These are phyloP conservation scores for Turritis glabra DNA, from an alignment of 345 rosid species.

Conservation along the genomic window DNA sequence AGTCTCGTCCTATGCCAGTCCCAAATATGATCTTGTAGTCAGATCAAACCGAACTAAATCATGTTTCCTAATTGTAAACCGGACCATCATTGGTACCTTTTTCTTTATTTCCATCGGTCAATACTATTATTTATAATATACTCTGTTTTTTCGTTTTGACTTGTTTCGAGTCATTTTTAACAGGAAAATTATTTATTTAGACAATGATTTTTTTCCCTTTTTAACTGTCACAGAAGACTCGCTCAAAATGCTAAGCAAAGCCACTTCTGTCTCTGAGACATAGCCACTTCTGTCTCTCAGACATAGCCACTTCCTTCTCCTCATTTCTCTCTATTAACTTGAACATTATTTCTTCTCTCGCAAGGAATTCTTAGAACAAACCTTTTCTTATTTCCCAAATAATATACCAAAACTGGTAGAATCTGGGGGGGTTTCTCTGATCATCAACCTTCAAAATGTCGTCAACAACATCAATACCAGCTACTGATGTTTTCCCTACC, in stretches of 20 bases:
- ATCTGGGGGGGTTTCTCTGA: conserved; percentile 6
- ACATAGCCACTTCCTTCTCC: conserved; percentile 29
- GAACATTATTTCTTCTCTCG: not conserved
- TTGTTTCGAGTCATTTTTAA: not conserved
- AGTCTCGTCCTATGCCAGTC: not conserved
- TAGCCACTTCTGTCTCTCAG: conserved; percentile 19
- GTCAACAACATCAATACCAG: conserved; percentile 22
- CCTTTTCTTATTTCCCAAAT: conserved; percentile 26
- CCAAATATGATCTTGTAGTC: not conserved
- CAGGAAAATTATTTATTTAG: not conserved
- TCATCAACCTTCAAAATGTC: conserved; percentile 30
- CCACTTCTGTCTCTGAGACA: conserved; percentile 14
- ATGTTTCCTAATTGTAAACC: conserved; percentile 5
- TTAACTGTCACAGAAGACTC: conserved; percentile 25
- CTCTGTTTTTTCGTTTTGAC: not conserved
- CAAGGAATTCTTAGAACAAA: conserved; percentile 18
- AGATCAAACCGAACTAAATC: not conserved
- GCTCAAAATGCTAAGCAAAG: conserved; percentile 35
- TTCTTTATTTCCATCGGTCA: not conserved
- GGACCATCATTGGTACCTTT: not conserved
- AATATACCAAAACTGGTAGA: not conserved
- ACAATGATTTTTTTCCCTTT: not conserved
- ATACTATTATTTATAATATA: not conserved
- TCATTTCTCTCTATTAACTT: conserved; percentile 13
- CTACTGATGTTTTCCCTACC: conserved; percentile 3